Evolutionary conservation across 768 basidiomycete genomes (phyloP), one percentile per base, ranked within the genome.

Genomic region (Hygrocybe coccinea): DNA sequence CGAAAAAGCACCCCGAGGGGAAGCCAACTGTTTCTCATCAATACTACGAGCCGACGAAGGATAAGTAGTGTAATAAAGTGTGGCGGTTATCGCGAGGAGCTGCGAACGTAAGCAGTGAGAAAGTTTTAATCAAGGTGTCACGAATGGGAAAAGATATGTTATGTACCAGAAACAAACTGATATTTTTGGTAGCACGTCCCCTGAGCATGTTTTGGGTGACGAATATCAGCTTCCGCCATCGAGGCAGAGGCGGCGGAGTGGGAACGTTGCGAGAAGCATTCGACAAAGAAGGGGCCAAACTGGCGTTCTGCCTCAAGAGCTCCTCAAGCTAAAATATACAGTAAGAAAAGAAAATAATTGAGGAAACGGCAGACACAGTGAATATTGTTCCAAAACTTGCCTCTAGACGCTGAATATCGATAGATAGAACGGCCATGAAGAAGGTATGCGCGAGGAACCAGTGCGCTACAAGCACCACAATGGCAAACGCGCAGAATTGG

Each of bases 381-480:
- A 8, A 9, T 9, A 19, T 17, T 12, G 11, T 12, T 19, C 4
- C 1, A 25, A 55, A 24, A 71, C 78, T 48, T 63, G 84, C 86
- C 74, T 95, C 95, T 22, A 99, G 72, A 45, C 95, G 84, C 61
- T 97, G 94, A 45, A 97, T 85, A 74, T 99, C 95, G 61, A 99
- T 97, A 0, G 92, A 93, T 21, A 99, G 74, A 24, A 97, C 93
- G 6, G 95, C 89, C 60, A 95, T 77, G 72, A 95, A 97, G 73
- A 97, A 95, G 0, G 93, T 97, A 65, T 97, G 91, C 14, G 95
- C 87, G 57, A 98, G 79, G 74, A 95, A 95, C 93, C 93, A 98
- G 68, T 98, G 95, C 14, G 93, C 94, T 29, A 97, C 88, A 19
- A 97, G 79, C 10, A 97, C 92, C 21, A 97, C 92, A 43, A 93